These are phyloP conservation scores for Pelagophyceae sp. DNA, from an alignment of 352 stramenopile genomes.

Conservation along the genomic window DNA sequence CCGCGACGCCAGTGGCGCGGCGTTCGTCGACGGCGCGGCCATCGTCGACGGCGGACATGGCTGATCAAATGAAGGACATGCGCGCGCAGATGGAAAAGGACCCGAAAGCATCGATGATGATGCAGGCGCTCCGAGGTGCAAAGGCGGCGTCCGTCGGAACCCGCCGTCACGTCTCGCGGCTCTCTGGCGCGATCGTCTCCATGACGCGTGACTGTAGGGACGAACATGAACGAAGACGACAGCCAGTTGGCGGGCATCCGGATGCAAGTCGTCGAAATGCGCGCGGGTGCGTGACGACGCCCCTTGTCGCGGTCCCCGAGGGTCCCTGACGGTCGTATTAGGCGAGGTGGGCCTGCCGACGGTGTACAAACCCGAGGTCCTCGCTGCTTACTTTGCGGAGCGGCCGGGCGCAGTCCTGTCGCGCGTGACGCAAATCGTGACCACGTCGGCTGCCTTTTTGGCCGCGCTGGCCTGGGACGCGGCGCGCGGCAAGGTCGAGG, in stretches of 20 bases:
- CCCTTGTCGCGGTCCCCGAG: constrained; percentile 27
- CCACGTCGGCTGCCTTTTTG: constrained; percentile 39
- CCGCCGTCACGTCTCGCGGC: too few species aligned
- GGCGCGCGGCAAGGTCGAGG: constrained; percentile 38
- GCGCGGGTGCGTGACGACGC: constrained; percentile 20
- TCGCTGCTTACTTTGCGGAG: constrained; percentile 52
- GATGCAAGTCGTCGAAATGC: constrained; percentile 44
- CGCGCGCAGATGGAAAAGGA: constrained; percentile 43
- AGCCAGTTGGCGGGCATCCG: constrained; percentile 39
- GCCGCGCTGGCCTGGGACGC: constrained; percentile 39
- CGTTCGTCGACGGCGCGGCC: too few species aligned
- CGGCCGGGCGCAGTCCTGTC: constrained; percentile 41
- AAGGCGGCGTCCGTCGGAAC: background rate
- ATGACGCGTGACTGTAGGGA: too few species aligned
- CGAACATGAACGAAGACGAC: constrained; percentile 59
- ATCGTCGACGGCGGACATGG: background rate
- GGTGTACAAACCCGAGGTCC: constrained; percentile 48
- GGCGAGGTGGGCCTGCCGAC: constrained; percentile 37
- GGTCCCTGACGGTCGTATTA: constrained; percentile 22
- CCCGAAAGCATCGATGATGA: constrained; percentile 46
- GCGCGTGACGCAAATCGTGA: constrained; percentile 45
- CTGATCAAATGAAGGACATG: constrained; percentile 38
- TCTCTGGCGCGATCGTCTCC: too few species aligned
- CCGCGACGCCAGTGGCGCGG: too few species aligned
- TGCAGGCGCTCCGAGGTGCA: too few species aligned